A percentile compares a stretch with the other conserved stretches of the same genome.
These are phyloP conservation scores for Haematococcus sp. DNA, from an alignment of 139 green algal genomes.

Conservation along the genomic window DNA sequence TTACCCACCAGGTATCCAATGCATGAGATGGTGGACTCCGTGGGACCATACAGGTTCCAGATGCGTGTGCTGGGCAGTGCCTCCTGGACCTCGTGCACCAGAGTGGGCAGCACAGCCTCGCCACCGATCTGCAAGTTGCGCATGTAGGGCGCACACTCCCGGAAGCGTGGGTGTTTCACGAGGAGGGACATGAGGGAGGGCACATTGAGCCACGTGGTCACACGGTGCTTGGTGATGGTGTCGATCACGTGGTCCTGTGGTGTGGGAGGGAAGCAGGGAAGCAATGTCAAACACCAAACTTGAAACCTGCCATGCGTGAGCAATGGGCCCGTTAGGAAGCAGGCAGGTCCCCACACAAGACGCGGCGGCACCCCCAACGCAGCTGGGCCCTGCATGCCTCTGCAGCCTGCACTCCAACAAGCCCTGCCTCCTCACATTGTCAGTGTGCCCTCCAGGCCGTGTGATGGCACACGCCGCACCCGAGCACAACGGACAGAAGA, in stretches of 20 bases:
- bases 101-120: constrained; percentile 14
- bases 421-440: constrained; percentile 9
- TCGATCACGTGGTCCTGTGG: constrained; percentile 10
- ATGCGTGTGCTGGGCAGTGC: constrained; percentile 23
- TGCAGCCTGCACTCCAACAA: too few relatives aligned
- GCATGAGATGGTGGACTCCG: constrained; percentile 33
- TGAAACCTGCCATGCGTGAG: too few relatives aligned
- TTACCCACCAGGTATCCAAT: background rate
- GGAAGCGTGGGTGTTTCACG: background rate
- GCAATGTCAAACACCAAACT: too few relatives aligned
- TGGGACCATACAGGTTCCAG: constrained; percentile 40
- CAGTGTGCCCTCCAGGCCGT: constrained; percentile 17
- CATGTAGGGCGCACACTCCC: background rate
- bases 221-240: background rate
- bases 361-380: too few relatives aligned
- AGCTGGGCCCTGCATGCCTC: too few relatives aligned
- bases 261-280: too few relatives aligned
- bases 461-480: constrained; percentile 23
- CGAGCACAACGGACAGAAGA: background rate
- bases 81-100: background rate
- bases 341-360: too few relatives aligned
- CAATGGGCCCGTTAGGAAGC: too few relatives aligned
- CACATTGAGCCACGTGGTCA: constrained; percentile 9
- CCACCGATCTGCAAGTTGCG: background rate
- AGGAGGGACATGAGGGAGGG: background rate